These are phyloP conservation scores for Gossypium longicalyx DNA, from an alignment of 345 rosid genomes.

Conservation along the genomic window DNA sequence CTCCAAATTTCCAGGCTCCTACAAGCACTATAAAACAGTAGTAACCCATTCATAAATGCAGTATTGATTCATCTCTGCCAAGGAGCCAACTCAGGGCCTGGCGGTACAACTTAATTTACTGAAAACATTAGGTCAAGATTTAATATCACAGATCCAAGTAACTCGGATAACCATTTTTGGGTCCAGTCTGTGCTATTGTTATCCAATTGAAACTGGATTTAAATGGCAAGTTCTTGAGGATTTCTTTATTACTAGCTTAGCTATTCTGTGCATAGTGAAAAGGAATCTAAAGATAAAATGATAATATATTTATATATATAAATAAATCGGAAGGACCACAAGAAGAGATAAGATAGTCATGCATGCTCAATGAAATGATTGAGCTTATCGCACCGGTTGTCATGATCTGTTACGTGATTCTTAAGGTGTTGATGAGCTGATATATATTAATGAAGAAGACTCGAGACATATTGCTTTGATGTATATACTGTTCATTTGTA, in stretches of 20 bases:
- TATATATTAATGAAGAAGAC: background rate
- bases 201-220: background rate
- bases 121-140: background rate
- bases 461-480: too few species aligned
- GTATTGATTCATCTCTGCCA: background rate
- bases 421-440: background rate
- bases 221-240: background rate
- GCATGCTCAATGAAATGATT: background rate
- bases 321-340: conserved; percentile 12
- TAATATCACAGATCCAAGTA: background rate
- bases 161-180: conserved; percentile 5
- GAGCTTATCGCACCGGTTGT: conserved; percentile 8
- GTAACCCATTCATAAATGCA: background rate
- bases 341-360: background rate
- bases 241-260: background rate
- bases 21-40: background rate
- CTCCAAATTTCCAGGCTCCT: background rate
- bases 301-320: background rate
- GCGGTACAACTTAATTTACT: background rate
- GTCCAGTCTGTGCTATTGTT: conserved; percentile 1
- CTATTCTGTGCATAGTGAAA: background rate
- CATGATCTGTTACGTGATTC: background rate
- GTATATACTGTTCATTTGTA: too few species aligned
- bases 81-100: background rate
- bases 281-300: background rate